phyloP scores from a whole-genome alignment of 306 rosid genomes.

The Cucurbita moschata region DNA sequence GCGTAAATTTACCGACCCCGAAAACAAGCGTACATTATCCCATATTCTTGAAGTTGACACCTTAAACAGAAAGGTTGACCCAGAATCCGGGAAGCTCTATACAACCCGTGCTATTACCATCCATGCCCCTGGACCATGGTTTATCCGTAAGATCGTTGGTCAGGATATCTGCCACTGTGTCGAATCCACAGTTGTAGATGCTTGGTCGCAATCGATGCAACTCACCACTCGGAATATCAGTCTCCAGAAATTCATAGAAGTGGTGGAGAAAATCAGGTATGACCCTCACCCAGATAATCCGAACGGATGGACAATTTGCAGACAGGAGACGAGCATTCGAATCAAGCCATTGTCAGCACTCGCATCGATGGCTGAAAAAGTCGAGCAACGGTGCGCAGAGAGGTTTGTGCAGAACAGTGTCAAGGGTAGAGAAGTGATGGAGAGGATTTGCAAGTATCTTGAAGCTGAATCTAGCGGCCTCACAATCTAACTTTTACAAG shows the following conservation, averaged over 20 bases:
- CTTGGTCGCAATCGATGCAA: conserved; percentile 11
- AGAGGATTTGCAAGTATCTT: conserved; percentile 79
- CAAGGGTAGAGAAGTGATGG: conserved; percentile 91
- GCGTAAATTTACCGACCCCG: conserved; percentile 81
- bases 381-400: conserved; percentile 77
- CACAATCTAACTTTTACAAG: conserved; percentile 21
- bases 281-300: conserved; percentile 17
- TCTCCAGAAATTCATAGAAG: conserved; percentile 11
- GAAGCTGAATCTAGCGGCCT: conserved; percentile 59
- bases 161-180: conserved; percentile 74
- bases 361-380: conserved; percentile 81
- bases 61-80: conserved; percentile 42
- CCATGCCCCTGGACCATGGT: conserved; percentile 83
- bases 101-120: conserved; percentile 62
- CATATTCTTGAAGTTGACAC: conserved; percentile 83
- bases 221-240: conserved; percentile 12
- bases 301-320: conserved; percentile 55
- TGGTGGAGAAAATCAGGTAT: conserved; percentile 13
- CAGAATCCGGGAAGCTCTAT: conserved; percentile 49
- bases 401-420: conserved; percentile 67
- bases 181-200: conserved; percentile 7
- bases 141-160: conserved; percentile 50
- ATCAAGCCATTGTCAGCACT: conserved; percentile 76
- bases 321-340: conserved; percentile 59
- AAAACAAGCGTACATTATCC: conserved; percentile 54